A percentile compares a stretch with the other conserved stretches of the same genome.
Conservation (phyloP, 768 basidiomycete genomes). For the Gautieria morchelliformis region DNA sequence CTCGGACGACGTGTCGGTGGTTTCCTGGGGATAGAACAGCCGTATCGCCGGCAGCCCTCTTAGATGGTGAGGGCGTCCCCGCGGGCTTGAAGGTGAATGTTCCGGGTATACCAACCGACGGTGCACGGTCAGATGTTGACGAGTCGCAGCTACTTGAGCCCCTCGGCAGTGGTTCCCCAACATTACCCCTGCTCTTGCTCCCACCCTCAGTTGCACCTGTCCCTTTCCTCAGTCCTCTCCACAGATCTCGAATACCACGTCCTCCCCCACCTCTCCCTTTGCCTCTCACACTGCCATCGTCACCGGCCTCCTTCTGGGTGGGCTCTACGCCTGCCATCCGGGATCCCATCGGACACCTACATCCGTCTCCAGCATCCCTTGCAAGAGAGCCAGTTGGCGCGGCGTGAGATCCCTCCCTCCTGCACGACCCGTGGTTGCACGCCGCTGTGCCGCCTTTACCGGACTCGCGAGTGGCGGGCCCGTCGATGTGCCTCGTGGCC, state of each 20-base stretch:
- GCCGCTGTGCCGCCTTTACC: constrained; percentile 38
- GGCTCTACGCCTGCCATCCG: background rate
- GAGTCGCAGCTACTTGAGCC: constrained; percentile 2
- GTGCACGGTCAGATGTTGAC: background rate
- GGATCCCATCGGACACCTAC: background rate
- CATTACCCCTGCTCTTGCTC: background rate
- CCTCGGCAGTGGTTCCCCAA: background rate
- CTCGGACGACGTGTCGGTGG: background rate
- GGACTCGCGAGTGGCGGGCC: constrained; percentile 27
- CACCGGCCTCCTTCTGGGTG: background rate
- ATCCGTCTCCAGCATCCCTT: constrained; percentile 52
- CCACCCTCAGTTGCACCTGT: background rate
- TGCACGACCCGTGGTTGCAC: constrained; percentile 65
- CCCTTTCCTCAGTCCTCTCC: background rate
- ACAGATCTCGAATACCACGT: background rate
- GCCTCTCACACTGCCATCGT: background rate
- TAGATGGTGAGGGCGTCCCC: background rate
- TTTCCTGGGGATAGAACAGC: background rate
- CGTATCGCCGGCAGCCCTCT: background rate
- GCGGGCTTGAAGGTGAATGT: background rate
- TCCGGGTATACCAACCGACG: background rate
- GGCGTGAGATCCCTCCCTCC: constrained; percentile 47
- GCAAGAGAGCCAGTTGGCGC: constrained; percentile 66
- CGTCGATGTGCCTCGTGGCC: background rate
- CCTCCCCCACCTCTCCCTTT: background rate